A percentile compares a stretch with the other conserved stretches of the same genome.
These are phyloP conservation scores for Globisporangium spinosum DNA, from an alignment of 352 stramenopile genomes.

Conservation along the genomic window DNA sequence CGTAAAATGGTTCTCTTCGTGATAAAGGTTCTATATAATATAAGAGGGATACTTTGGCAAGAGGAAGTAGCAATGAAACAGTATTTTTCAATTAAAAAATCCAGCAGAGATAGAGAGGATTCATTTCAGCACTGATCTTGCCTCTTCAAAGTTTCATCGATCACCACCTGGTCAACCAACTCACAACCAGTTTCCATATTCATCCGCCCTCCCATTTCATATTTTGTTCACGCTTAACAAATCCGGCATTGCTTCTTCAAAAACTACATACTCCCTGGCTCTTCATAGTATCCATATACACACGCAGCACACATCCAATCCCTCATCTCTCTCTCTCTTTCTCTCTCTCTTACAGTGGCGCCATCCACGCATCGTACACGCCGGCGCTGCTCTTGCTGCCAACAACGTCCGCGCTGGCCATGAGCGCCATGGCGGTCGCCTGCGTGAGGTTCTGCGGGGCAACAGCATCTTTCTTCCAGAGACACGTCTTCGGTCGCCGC, in stretches of 20 bases:
- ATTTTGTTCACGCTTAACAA: conserved; percentile 1
- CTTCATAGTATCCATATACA: background rate
- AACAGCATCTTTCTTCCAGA: conserved; percentile 32
- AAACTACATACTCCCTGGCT: conserved; percentile 3
- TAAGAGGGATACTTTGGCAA: background rate
- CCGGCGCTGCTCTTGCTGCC: background rate
- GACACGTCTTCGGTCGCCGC: conserved; percentile 39
- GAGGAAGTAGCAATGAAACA: background rate
- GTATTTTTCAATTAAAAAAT: background rate
- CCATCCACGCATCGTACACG: conserved; percentile 36
- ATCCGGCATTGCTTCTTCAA: background rate
- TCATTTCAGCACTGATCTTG: too few relatives aligned
- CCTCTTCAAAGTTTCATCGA: too few relatives aligned
- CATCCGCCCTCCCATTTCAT: background rate
- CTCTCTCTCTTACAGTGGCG: background rate
- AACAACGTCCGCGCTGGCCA: background rate
- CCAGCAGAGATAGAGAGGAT: background rate
- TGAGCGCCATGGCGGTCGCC: conserved; percentile 10
- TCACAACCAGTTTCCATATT: background rate
- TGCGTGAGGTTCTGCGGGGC: conserved; percentile 2
- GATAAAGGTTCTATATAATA: background rate
- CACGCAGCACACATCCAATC: background rate
- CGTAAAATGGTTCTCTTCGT: background rate
- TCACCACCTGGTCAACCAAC: too few relatives aligned
- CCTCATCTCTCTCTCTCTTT: background rate